These are phyloP conservation scores for Wallacemonas sp. DNA, from an alignment of 208 protist genomes.

Conservation along the genomic window DNA sequence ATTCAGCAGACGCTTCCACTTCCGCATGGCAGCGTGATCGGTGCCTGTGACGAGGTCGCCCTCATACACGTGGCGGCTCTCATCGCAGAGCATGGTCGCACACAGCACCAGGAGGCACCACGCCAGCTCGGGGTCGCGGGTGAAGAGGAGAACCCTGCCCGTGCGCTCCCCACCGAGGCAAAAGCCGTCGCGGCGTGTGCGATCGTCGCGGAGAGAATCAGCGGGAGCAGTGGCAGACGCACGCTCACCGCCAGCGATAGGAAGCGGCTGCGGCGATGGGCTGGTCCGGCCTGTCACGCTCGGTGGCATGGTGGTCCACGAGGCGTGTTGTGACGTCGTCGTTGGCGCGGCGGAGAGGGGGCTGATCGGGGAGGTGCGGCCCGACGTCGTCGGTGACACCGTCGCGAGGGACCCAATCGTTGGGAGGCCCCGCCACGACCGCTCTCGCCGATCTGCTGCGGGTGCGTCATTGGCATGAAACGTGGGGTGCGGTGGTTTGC, in stretches of 20 bases:
- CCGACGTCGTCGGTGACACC: conserved; percentile 6
- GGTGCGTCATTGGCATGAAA: neutral
- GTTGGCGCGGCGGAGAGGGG: conserved; percentile 8
- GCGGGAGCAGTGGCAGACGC: neutral
- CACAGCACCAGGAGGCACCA: conserved; percentile 45
- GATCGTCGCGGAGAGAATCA: too few relatives aligned
- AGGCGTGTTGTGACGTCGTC: neutral
- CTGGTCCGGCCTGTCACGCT: neutral
- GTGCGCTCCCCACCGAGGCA: conserved; percentile 22
- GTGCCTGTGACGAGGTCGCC: neutral
- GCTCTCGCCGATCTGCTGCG: neutral
- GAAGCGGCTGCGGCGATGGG: neutral
- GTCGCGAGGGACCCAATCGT: conserved; percentile 7
- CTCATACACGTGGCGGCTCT: neutral
- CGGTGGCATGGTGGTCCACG: neutral
- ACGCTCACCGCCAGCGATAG: neutral
- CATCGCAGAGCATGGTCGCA: conserved; percentile 11
- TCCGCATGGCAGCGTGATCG: neutral
- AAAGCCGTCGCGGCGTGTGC: too few relatives aligned
- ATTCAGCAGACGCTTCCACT: conserved; percentile 1
- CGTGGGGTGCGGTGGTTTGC: conserved; percentile 2
- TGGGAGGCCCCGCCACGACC: conserved; percentile 10
- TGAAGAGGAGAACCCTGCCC: conserved; percentile 69
- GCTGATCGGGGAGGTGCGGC: neutral
- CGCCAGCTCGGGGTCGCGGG: conserved; percentile 47